Base-by-base conservation (phyloP, 305 asterid genomes). In the Fraxinus baroniana region DNA sequence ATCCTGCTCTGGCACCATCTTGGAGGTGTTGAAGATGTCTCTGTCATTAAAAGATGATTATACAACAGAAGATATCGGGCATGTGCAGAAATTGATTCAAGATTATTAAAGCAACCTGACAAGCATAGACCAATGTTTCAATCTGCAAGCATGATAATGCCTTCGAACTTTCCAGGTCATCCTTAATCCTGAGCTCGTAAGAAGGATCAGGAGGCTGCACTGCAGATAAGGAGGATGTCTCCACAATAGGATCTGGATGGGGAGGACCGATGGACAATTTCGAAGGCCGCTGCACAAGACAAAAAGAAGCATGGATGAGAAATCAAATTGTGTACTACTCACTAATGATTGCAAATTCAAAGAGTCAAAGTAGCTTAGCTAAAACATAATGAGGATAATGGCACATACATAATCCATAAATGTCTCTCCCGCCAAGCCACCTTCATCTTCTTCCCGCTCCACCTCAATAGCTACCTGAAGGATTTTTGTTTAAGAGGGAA, bases 151-250 rank as follows among this genome's bases (percentile, higher is more conserved):
- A 97, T 41, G 99, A 97, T 77, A 97, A 81, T 74, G 98, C 85
- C 60, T 92, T 89, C 78, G 98, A 97, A 82, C 24, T 80, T 89
- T 97, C 98, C 84, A 94, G 83, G 36, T 93, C 91, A 83, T 91
- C 98, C 88, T 89, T 89, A 84, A 93, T 94, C 80, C 57, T 86
- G 83, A 93, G 99, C 84, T 86, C 83, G 80, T 94, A 97, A 79
- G 98, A 89, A 71, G 98, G 99, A 86, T 97, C 98, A 77, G 99
- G 99, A 84, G 99, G 99, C 79, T 92, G 98, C 83, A 92, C 94
- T 80, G 98, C 98, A 80, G 98, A 94, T 84, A 94, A 90, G 83
- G 93, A 93, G 73, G 99, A 93, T 46, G 99, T 97, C 93, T 97
- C 99, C 87, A 97, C 98, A 36, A 97, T 86, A 39, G 97, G 97